Conservation (phyloP, 371 early-diverging fungal genomes). For the Mortierella sp. region DNA sequence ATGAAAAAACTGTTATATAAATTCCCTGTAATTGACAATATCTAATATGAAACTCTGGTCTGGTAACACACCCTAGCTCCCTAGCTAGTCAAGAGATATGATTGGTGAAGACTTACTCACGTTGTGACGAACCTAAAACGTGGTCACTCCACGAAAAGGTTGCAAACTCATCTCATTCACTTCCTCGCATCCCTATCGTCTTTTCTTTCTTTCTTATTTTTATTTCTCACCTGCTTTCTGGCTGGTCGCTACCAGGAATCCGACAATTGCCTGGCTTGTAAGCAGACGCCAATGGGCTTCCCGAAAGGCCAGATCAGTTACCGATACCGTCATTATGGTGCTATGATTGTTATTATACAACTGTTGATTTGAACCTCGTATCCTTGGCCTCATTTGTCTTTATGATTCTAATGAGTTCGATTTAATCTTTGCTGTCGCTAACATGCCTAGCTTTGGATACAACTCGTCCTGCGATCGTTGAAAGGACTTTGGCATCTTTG, state of each 20-base stretch:
- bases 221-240: not conserved
- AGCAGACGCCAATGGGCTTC: constrained; percentile 6
- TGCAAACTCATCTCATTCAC: not conserved
- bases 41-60: too few relatives aligned
- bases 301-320: not conserved
- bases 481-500: constrained; percentile 24
- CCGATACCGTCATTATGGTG: not conserved
- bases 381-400: not conserved
- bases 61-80: not conserved
- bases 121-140: constrained; percentile 8
- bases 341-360: not conserved
- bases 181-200: not conserved
- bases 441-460: constrained; percentile 31
- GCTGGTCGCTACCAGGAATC: not conserved
- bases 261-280: not conserved
- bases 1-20: too few relatives aligned
- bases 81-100: constrained; percentile 10
- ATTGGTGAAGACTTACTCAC: constrained; percentile 31
- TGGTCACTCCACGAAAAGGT: not conserved
- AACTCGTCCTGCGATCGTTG: constrained; percentile 48
- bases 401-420: not conserved
- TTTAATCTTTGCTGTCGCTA: constrained; percentile 25
- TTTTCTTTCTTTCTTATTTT: too few relatives aligned
- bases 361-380: not conserved
- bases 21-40: too few relatives aligned